Evolutionary conservation across 2,329 filamentous ascomycete species (phyloP), one percentile per base, ranked within the genome.

Genomic region (Aspergillus neotritici): DNA sequence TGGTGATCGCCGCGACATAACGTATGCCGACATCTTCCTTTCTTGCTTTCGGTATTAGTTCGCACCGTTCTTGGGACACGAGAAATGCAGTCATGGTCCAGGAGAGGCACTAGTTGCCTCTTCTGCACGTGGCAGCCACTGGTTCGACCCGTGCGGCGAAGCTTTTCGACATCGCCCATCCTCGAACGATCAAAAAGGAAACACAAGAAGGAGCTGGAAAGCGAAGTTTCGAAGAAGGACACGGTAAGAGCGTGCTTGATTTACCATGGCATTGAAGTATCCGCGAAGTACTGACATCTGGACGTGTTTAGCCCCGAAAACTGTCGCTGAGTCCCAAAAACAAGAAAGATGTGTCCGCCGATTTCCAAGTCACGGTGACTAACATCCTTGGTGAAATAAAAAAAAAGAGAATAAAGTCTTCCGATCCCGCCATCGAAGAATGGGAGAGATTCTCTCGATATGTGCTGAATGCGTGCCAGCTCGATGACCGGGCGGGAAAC

Each of bases 31-130:
- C 32, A 31, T 40, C 12, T 32, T 17, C 14, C 16, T 38, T 31
- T 31, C 14, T 30, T 17, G 28, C 14, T 3, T 15, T 37, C 33
- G 29, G 11, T 41, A 37, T 33, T 21, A 21, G 15, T 28, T 30
- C 21, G 34, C 16, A 21, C 34, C 46, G 32, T 5, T 21, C 7
- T 25, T 25, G 3, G 21, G 21, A 8, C 4, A 9, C 21, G 40
- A 57, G 60, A 60, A 54, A 73, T 74, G 71, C 66, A 61, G 60
- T 51, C 57, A 61, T 65, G 67, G 56, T 55, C 54, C 42, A 54
- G 53, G 40, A 60, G 49, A 54, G 56, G 60, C 52, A 62, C 58
- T 37, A 56, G 56, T 56, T 72, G 70, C 62, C 60, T 71, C 31
- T 58, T 70, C 50, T 70, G 68, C 57, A 52, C 62, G 25, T 65